These are phyloP conservation scores for Effrenium voratum DNA, from an alignment of 73 alveolate species.

Conservation along the genomic window DNA sequence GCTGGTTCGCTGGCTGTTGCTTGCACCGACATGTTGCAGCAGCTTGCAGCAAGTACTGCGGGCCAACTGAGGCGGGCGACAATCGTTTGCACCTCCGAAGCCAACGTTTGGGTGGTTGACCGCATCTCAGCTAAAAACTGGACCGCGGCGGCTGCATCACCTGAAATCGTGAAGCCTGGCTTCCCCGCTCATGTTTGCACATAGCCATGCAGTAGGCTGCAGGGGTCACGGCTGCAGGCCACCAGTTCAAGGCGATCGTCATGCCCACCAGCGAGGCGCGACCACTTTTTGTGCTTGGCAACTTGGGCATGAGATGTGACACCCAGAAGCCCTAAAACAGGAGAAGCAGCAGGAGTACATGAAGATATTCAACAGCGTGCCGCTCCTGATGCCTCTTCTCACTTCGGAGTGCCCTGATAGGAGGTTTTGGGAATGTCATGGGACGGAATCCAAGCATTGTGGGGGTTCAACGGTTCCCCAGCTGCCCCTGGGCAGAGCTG, in stretches of 20 bases:
- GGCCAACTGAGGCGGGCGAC: constrained; percentile 32
- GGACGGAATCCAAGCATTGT: too few relatives aligned
- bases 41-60: too few relatives aligned
- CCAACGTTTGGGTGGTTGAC: constrained; percentile 58
- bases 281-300: background rate
- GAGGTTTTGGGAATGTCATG: background rate
- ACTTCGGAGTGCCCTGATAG: constrained; percentile 29
- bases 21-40: too few relatives aligned
- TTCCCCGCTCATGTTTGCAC: background rate
- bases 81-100: constrained; percentile 36
- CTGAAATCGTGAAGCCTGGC: background rate
- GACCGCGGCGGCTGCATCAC: background rate
- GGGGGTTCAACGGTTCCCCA: too few relatives aligned
- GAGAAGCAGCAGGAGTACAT: constrained; percentile 68
- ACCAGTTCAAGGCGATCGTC: constrained; percentile 63
- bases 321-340: background rate
- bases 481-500: too few relatives aligned
- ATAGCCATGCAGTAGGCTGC: too few relatives aligned
- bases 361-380: constrained; percentile 32
- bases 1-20: too few relatives aligned
- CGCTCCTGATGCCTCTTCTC: constrained; percentile 62
- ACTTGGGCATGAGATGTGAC: background rate
- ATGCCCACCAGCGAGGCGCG: constrained; percentile 61
- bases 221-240: background rate
- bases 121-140: background rate